Percentiles rank a stretch among this genome's conserved stretches.
phyloP scores from a whole-genome alignment of 75 land plant species.

The Cupressus sempervirens region DNA sequence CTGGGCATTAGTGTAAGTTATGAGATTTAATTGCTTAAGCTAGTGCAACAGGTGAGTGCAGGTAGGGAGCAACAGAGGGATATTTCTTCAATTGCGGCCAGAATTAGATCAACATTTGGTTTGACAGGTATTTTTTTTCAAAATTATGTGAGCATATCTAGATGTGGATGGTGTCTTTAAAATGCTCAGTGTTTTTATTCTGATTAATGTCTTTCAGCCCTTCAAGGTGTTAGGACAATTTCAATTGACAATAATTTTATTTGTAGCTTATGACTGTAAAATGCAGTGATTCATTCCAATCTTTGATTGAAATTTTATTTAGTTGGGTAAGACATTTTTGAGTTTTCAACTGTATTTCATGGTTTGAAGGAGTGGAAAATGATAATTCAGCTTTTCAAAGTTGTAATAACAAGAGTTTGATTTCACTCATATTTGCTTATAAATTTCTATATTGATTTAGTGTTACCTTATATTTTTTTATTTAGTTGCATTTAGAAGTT shows the following conservation, averaged over 20 bases:
- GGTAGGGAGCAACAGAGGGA: slow-evolving; percentile 29
- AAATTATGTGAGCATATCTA: background rate
- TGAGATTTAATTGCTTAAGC: background rate
- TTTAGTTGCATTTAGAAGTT: background rate
- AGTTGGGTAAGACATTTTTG: background rate
- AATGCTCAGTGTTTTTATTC: background rate
- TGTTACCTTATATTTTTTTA: background rate
- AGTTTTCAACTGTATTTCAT: background rate
- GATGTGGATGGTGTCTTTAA: background rate
- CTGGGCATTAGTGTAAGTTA: background rate
- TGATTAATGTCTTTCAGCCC: background rate
- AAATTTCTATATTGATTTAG: background rate
- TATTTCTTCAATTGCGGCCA: slow-evolving; percentile 21
- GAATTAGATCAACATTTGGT: slow-evolving; percentile 32
- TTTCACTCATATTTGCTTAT: background rate
- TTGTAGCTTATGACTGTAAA: background rate
- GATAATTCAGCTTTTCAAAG: background rate
- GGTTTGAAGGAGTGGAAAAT: background rate
- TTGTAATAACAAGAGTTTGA: background rate
- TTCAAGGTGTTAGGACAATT: background rate
- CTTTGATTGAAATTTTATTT: background rate
- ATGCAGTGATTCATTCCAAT: background rate
- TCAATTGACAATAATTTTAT: background rate
- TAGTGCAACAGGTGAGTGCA: slow-evolving; percentile 50
- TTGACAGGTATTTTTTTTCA: slow-evolving; percentile 21